Percentiles rank a stretch among this genome's conserved stretches.
Evolutionary conservation across 495 filamentous ascomycete species (phyloP).

Genomic region (Massariosphaeria phaeospora): DNA sequence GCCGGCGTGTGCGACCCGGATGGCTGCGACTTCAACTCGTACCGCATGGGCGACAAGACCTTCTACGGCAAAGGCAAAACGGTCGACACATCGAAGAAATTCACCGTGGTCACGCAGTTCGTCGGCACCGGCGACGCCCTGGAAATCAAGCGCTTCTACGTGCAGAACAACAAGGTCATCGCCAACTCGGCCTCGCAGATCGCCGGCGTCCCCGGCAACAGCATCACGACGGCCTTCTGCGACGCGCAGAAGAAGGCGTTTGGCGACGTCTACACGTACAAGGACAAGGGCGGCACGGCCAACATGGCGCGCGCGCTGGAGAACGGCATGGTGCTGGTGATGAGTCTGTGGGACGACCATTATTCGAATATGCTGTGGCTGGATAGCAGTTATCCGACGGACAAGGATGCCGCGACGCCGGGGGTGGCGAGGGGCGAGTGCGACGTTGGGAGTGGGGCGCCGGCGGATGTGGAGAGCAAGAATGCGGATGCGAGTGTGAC

Average conservation of each 20-base stretch:
- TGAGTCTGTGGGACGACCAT: constrained; percentile 78
- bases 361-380: constrained; percentile 78
- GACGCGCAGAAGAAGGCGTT: constrained; percentile 55
- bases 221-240: constrained; percentile 61
- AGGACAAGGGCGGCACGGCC: constrained; percentile 54
- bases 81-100: constrained; percentile 56
- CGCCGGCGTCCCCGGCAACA: constrained; percentile 50
- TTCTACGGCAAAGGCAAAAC: constrained; percentile 55
- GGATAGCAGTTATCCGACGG: constrained; percentile 21
- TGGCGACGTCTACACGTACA: constrained; percentile 57
- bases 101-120: constrained; percentile 68
- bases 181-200: constrained; percentile 53
- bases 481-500: constrained; percentile 24
- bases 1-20: constrained; percentile 57
- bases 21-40: constrained; percentile 64
- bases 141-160: constrained; percentile 58
- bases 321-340: constrained; percentile 66
- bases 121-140: constrained; percentile 49
- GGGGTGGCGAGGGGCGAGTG: constrained; percentile 28
- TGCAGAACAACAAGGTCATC: constrained; percentile 57
- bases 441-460: constrained; percentile 23
- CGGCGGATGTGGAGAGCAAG: constrained; percentile 29
- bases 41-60: constrained; percentile 48
- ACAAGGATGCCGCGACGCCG: constrained; percentile 14
- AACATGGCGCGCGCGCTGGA: constrained; percentile 54